Evolutionary conservation across 345 rosid species (phyloP).

Genomic region (Dovyalis caffra): DNA sequence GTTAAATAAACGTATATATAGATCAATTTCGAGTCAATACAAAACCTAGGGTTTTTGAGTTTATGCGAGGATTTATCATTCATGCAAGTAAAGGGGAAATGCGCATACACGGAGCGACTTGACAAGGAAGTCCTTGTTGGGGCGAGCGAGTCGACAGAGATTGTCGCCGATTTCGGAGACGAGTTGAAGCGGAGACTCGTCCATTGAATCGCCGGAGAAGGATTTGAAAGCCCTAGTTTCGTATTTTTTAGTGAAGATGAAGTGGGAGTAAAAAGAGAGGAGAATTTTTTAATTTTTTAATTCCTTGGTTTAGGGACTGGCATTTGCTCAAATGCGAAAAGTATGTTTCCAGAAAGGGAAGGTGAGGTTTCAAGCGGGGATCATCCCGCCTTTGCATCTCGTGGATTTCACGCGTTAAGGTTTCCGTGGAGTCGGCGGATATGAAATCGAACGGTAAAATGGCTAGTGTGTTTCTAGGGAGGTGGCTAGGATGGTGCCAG

Average conservation of each 20-base stretch:
- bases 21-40: too few species aligned
- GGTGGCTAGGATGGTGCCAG: neutral
- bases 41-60: too few species aligned
- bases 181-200: conserved; percentile 43
- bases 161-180: conserved; percentile 57
- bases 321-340: neutral
- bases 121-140: conserved; percentile 63
- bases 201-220: conserved; percentile 34
- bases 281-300: neutral
- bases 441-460: neutral
- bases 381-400: conserved; percentile 6
- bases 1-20: too few species aligned
- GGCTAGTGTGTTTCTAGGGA: too few species aligned
- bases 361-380: neutral
- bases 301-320: neutral
- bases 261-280: neutral
- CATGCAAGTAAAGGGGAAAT: neutral
- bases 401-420: neutral
- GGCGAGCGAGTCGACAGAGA: conserved; percentile 55
- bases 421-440: neutral
- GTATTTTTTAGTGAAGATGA: neutral
- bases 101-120: conserved; percentile 57
- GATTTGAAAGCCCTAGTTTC: conserved; percentile 3
- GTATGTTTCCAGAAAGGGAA: neutral
- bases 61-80: too few species aligned